Conservation (phyloP, 148 eudicot species). For the Rhododendron molle region DNA sequence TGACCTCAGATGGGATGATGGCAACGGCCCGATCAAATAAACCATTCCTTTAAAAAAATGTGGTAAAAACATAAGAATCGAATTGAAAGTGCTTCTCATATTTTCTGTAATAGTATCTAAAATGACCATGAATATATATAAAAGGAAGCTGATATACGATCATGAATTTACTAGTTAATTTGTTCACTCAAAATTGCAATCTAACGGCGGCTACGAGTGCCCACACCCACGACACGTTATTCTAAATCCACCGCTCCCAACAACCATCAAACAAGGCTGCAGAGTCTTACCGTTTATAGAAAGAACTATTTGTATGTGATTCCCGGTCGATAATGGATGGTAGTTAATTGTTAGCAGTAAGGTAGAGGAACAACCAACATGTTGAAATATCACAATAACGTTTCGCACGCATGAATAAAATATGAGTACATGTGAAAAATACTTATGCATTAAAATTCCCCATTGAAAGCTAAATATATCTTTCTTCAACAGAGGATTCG, state of each 20-base stretch:
- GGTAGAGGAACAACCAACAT: too few species aligned
- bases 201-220: too few species aligned
- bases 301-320: too few species aligned
- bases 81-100: neutral
- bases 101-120: too few species aligned
- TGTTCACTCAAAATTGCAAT: neutral
- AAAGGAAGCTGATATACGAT: neutral
- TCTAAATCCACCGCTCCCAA: too few species aligned
- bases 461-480: neutral
- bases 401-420: neutral
- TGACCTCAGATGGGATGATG: neutral
- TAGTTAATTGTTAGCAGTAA: too few species aligned
- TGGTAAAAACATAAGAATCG: neutral
- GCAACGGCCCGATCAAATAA: neutral
- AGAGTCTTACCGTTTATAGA: too few species aligned
- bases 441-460: too few species aligned
- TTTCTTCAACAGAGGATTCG: neutral
- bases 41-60: neutral
- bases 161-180: too few species aligned
- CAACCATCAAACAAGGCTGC: neutral
- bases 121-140: neutral
- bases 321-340: too few species aligned
- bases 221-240: too few species aligned
- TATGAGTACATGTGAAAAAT: neutral
- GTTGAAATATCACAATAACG: neutral